Base-by-base conservation (phyloP, 2,329 filamentous ascomycete species). In the Furcasterigmium sp. region DNA sequence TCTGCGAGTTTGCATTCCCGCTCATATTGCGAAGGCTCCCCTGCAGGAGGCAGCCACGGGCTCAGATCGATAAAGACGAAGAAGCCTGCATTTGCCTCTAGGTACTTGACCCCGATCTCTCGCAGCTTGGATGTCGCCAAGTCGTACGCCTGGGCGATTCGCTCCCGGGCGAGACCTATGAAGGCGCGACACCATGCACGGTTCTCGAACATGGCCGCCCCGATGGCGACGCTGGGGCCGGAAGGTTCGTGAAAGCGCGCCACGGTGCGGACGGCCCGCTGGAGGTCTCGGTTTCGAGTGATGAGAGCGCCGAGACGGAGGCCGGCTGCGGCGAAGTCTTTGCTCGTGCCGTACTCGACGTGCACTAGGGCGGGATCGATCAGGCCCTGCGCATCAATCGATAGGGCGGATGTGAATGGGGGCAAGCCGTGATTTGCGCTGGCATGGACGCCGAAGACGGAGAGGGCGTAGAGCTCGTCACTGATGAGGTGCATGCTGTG, bases 401-500 rank as follows among this genome's bases (percentile, higher is more conserved):
- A 69, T 2, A 78, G 57, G 3, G 65, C 58, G 0, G 74, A 78
- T 3, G 67, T 72, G 47, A 80, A 80, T 0, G 61, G 56, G 6
- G 46, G 37, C 10, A 34, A 3, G 5, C 53, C 45, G 15, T 43
- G 67, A 44, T 49, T 58, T 28, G 3, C 14, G 9, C n/a, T 17
- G 10, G 18, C n/a, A 8, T 35, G 8, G 32, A 9, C 32, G 55
- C 70, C 45, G 46, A 70, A 80, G 1, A 72, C 63, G 2, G 72
- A 75, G 29, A 73, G 60, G 9, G 70, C 77, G 51, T 80, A 81
- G 30, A 82, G 72, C 52, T 82, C 78, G 53, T 82, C 77, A 47
- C 70, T 73, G 50, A 81, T 67, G 37, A 80, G 59, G 46, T 81
- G 76, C 4, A 81, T 58, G 4, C 56, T 50, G 46, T 77, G 62